Evolutionary conservation across 1,139 yeast genomes (phyloP).

Genomic region (Pichia sp.): DNA sequence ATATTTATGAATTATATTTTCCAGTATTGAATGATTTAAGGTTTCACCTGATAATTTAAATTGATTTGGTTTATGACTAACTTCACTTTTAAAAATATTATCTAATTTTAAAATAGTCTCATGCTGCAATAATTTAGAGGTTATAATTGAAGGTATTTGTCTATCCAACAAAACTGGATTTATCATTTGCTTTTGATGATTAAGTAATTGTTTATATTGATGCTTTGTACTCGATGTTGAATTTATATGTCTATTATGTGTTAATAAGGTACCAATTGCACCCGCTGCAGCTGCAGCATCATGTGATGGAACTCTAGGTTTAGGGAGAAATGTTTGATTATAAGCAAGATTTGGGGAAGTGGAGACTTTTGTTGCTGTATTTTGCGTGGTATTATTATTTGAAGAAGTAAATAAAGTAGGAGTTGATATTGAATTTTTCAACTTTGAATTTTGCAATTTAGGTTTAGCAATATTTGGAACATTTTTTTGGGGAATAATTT

Average conservation of each 20-base stretch:
- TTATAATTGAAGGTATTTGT: constrained; percentile 27
- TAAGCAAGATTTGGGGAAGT: background rate
- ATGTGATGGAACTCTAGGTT: constrained; percentile 16
- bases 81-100: constrained; percentile 34
- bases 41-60: constrained; percentile 23
- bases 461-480: background rate
- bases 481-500: background rate
- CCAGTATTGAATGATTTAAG: constrained; percentile 33
- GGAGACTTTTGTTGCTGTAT: background rate
- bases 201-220: constrained; percentile 22
- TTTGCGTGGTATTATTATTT: background rate
- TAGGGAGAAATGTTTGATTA: constrained; percentile 8
- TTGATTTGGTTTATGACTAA: constrained; percentile 27
- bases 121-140: constrained; percentile 25
- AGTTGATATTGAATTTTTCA: background rate
- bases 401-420: background rate
- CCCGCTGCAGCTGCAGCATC: constrained; percentile 32
- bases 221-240: constrained; percentile 18
- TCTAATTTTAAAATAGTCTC: constrained; percentile 37
- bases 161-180: constrained; percentile 29
- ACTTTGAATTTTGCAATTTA: background rate
- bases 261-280: constrained; percentile 28
- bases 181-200: constrained; percentile 25
- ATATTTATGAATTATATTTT: constrained; percentile 38
- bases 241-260: constrained; percentile 25